Conservation (phyloP, 2,329 filamentous ascomycete genomes). For the Talaromyces sp. region DNA sequence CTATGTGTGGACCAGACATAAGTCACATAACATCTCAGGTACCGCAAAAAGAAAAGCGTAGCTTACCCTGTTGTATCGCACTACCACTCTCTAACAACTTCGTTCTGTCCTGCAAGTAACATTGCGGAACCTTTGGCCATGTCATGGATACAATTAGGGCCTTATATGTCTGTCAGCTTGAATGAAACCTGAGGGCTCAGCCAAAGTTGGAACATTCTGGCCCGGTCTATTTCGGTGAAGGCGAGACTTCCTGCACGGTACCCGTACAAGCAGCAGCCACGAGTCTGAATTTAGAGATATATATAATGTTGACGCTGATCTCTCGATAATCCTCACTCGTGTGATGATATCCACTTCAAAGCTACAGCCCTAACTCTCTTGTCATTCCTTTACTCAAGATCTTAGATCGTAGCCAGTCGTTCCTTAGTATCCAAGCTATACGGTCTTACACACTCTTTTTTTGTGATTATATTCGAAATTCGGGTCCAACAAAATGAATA, state of each 20-base stretch:
- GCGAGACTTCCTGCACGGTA: background rate
- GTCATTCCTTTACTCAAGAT: slow-evolving; percentile 2
- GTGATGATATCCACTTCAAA: background rate
- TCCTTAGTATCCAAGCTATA: background rate
- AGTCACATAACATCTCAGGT: background rate
- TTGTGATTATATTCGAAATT: background rate
- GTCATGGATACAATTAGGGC: background rate
- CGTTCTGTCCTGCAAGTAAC: background rate
- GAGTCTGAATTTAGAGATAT: background rate
- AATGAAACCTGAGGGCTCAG: background rate
- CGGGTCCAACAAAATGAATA: background rate
- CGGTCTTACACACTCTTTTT: background rate
- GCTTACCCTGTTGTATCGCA: slow-evolving; percentile 4
- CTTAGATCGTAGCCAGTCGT: background rate
- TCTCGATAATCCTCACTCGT: background rate
- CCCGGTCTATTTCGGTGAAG: background rate
- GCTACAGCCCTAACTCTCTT: background rate
- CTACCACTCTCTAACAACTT: background rate
- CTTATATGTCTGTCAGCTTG: background rate
- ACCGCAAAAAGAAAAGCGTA: background rate
- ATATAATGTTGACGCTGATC: background rate
- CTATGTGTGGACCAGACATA: background rate
- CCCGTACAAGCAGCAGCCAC: background rate
- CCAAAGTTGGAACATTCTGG: background rate
- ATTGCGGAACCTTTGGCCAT: background rate